A percentile compares a stretch with the other conserved stretches of the same genome.
phyloP scores from a whole-genome alignment of 1,139 yeast genomes.

The Saccharomyces hybrid region DNA sequence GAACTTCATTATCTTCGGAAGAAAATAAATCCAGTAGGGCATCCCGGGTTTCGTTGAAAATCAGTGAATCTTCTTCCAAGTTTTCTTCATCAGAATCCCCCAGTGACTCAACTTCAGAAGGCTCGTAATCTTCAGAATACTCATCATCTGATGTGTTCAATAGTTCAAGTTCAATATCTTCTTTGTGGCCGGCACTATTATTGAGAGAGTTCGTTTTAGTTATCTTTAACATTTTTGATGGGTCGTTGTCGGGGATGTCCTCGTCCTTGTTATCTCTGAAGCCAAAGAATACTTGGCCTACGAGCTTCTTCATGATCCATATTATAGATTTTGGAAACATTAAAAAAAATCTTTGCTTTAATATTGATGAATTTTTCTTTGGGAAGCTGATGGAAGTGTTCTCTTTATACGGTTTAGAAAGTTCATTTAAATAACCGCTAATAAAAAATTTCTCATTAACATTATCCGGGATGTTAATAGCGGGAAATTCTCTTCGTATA shows the following conservation, averaged over 20 bases:
- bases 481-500: conserved; percentile 19
- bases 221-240: not conserved
- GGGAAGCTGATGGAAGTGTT: not conserved
- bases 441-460: conserved; percentile 21
- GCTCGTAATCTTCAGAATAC: not conserved
- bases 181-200: not conserved
- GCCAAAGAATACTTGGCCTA: not conserved
- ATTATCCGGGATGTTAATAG: conserved; percentile 12
- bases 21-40: not conserved
- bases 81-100: not conserved
- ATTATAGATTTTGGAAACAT: not conserved
- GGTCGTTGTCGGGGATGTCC: not conserved
- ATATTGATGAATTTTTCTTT: not conserved
- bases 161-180: not conserved
- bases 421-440: conserved; percentile 26
- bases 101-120: not conserved
- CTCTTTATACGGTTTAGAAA: conserved; percentile 5
- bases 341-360: not conserved
- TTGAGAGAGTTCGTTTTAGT: not conserved
- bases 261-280: not conserved
- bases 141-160: not conserved
- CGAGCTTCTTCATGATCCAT: not conserved
- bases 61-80: not conserved
- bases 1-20: not conserved
- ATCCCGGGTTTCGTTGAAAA: not conserved